These are phyloP conservation scores for Phoma herbarum DNA, from an alignment of 2,329 filamentous ascomycete genomes.

Conservation along the genomic window DNA sequence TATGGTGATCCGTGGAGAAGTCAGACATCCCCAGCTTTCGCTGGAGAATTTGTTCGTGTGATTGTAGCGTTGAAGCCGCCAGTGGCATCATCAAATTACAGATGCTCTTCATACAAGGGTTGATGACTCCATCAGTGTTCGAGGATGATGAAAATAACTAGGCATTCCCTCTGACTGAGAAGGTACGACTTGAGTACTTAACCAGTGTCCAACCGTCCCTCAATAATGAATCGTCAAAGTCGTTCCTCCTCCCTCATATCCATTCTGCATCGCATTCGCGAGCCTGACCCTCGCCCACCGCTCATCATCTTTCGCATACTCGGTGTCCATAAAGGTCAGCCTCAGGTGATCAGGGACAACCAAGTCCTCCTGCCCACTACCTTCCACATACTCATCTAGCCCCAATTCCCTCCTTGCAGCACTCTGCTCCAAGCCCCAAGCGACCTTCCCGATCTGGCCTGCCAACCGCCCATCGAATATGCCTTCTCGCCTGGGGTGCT, in stretches of 20 bases:
- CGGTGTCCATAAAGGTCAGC: slow-evolving; percentile 31
- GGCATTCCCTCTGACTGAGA: too few species aligned
- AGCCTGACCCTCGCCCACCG: slow-evolving; percentile 32
- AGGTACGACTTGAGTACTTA: background rate
- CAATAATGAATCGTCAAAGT: slow-evolving; percentile 7
- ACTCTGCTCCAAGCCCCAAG: slow-evolving; percentile 40
- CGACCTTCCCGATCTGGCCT: slow-evolving; percentile 47
- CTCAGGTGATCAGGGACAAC: slow-evolving; percentile 35
- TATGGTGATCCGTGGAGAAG: too few species aligned
- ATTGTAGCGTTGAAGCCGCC: background rate
- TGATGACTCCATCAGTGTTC: background rate
- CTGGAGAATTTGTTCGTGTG: too few species aligned
- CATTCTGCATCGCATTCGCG: slow-evolving; percentile 29
- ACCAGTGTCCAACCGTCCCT: background rate
- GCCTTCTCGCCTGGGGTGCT: slow-evolving; percentile 53
- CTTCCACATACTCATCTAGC: slow-evolving; percentile 15
- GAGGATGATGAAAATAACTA: too few species aligned
- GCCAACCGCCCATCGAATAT: slow-evolving; percentile 71
- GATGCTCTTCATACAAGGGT: background rate
- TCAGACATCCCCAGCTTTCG: too few species aligned
- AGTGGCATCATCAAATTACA: background rate
- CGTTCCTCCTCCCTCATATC: slow-evolving; percentile 24
- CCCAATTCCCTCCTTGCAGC: slow-evolving; percentile 27
- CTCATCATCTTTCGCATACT: slow-evolving; percentile 29
- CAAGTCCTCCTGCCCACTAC: slow-evolving; percentile 16